Evolutionary conservation across 2,329 filamentous ascomycete species (phyloP).

Genomic region (Gaeumannomyces sp.): DNA sequence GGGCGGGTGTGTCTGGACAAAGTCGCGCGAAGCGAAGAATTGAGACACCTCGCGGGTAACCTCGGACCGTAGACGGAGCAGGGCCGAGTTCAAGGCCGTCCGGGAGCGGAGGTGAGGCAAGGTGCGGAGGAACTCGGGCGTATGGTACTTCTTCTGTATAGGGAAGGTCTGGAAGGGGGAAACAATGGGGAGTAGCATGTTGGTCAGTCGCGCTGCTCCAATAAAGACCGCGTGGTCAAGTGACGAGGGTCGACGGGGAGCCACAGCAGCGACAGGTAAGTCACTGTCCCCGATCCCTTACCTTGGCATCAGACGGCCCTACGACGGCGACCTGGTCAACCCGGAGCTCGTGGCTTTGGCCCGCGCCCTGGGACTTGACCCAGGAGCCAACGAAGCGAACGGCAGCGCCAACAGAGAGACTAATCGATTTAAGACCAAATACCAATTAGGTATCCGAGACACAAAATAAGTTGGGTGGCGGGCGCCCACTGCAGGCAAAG

Average conservation of each 20-base stretch:
- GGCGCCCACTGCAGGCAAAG: background rate
- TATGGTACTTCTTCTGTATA: constrained; percentile 94
- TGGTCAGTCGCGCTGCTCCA: background rate
- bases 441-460: background rate
- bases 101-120: constrained; percentile 82
- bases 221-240: background rate
- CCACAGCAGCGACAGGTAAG: constrained; percentile 3
- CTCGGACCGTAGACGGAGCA: constrained; percentile 79
- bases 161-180: constrained; percentile 63
- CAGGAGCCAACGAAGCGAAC: constrained; percentile 73
- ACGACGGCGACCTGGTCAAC: constrained; percentile 63
- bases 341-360: constrained; percentile 75
- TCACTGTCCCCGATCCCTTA: constrained; percentile 33
- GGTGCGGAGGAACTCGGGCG: constrained; percentile 78
- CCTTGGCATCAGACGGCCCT: constrained; percentile 72
- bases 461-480: background rate
- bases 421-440: constrained; percentile 29
- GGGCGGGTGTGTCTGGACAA: constrained; percentile 82
- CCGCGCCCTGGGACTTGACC: constrained; percentile 61
- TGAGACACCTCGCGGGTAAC: constrained; percentile 64
- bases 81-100: constrained; percentile 70
- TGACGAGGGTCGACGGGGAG: background rate
- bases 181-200: background rate
- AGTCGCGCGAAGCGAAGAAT: constrained; percentile 67
- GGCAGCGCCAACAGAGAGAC: constrained; percentile 74